Percentiles rank a stretch among this genome's conserved stretches.
Conservation (phyloP, 768 basidiomycete genomes). For the Suillus paluster region DNA sequence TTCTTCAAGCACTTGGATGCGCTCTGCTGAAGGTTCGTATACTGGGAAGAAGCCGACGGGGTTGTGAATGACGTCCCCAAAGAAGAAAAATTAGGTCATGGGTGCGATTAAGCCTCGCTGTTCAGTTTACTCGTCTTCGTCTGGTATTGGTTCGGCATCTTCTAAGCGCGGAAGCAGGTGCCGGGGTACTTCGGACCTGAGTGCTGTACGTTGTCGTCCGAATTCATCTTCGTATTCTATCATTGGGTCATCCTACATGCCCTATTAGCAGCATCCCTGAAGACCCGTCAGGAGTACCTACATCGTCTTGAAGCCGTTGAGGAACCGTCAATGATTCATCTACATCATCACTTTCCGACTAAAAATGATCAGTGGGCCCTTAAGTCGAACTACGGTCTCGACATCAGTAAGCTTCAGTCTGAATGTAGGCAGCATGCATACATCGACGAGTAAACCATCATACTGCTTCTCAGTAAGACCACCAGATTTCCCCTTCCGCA, state of each 20-base stretch:
- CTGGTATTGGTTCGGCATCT: constrained; percentile 42
- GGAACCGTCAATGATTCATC: constrained; percentile 80
- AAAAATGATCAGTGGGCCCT: constrained; percentile 50
- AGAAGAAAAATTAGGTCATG: background rate
- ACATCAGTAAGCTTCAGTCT: background rate
- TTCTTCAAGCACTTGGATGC: constrained; percentile 73
- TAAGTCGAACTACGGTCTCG: constrained; percentile 71
- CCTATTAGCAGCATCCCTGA: constrained; percentile 4
- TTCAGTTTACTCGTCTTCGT: constrained; percentile 61
- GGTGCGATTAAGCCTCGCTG: background rate
- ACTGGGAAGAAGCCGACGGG: constrained; percentile 87
- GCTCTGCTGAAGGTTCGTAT: constrained; percentile 84
- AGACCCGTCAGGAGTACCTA: constrained; percentile 21
- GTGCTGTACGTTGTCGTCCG: constrained; percentile 72
- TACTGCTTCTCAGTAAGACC: constrained; percentile 79
- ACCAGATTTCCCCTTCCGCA: constrained; percentile 76
- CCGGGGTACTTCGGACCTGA: constrained; percentile 78
- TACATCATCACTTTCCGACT: constrained; percentile 75
- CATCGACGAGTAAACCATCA: constrained; percentile 75
- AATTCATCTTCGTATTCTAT: constrained; percentile 90
- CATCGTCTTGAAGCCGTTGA: constrained; percentile 43
- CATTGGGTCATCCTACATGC: constrained; percentile 67
- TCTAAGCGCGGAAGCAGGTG: constrained; percentile 54
- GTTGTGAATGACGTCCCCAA: constrained; percentile 70
- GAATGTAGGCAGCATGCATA: constrained; percentile 41